These are phyloP conservation scores for Suillus americanus DNA, from an alignment of 768 basidiomycete genomes.

Conservation along the genomic window DNA sequence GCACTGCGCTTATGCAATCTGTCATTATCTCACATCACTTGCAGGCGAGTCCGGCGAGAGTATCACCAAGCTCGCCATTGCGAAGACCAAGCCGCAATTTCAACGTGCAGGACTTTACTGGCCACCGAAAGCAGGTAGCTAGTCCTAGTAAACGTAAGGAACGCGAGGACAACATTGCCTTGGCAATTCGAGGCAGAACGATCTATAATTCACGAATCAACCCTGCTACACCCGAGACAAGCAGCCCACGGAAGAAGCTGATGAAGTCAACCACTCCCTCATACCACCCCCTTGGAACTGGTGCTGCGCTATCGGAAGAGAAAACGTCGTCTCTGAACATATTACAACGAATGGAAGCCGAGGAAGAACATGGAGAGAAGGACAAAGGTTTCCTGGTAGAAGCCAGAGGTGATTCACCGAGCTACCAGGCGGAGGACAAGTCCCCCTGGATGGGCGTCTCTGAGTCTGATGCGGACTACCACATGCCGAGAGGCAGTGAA, in stretches of 20 bases:
- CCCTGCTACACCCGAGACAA: neutral
- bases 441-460: neutral
- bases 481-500: neutral
- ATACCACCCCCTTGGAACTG: neutral
- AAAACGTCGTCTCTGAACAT: constrained; percentile 4
- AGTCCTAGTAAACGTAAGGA: neutral
- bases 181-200: constrained; percentile 26
- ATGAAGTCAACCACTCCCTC: neutral
- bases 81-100: constrained; percentile 7
- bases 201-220: constrained; percentile 25
- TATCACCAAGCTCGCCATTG: constrained; percentile 1
- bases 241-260: neutral
- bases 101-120: constrained; percentile 2
- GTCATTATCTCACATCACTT: constrained; percentile 24
- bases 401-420: constrained; percentile 1
- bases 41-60: constrained; percentile 16
- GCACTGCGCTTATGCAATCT: constrained; percentile 30
- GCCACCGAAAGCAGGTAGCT: neutral
- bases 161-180: neutral
- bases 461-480: neutral
- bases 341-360: constrained; percentile 21
- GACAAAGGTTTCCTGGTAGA: constrained; percentile 11
- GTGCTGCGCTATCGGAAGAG: neutral
- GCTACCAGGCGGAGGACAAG: neutral
- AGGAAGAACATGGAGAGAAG: constrained; percentile 16